Evolutionary conservation across 2,329 filamentous ascomycete species (phyloP).

Genomic region (Tolypocladium sp.): DNA sequence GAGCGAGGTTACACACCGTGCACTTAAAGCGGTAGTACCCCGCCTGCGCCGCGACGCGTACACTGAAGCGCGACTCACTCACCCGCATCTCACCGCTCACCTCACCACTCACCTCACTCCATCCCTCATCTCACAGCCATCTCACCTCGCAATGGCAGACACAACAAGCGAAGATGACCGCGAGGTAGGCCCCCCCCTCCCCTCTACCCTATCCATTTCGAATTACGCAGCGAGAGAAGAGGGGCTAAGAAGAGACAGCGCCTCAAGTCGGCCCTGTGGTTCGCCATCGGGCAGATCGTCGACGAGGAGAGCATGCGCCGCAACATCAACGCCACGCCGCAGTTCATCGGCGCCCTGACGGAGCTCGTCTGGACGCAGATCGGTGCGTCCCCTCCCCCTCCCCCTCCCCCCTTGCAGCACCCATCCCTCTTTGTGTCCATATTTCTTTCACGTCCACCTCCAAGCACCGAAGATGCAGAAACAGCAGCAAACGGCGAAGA

Average conservation of each 20-base stretch:
- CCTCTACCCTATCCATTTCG: too few species aligned
- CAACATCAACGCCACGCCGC: slow-evolving; percentile 77
- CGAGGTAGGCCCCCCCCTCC: slow-evolving; percentile 19
- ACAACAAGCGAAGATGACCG: slow-evolving; percentile 21
- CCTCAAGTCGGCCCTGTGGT: slow-evolving; percentile 79
- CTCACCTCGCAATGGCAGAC: slow-evolving; percentile 20
- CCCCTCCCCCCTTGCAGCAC: background rate
- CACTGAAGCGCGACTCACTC: background rate
- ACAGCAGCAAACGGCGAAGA: too few species aligned
- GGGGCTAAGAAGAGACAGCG: slow-evolving; percentile 38
- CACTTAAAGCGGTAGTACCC: background rate
- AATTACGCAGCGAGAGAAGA: too few species aligned
- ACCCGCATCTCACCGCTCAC: slow-evolving; percentile 1
- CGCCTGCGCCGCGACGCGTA: background rate
- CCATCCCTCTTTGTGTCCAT: too few species aligned
- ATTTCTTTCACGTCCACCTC: background rate
- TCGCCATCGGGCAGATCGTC: slow-evolving; percentile 75
- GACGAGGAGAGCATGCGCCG: slow-evolving; percentile 61
- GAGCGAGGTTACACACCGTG: background rate
- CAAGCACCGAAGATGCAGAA: background rate
- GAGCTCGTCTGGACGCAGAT: slow-evolving; percentile 85
- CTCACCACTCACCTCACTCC: background rate
- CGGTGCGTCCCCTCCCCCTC: slow-evolving; percentile 35
- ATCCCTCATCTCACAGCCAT: background rate
- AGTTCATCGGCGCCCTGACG: slow-evolving; percentile 79